Base-by-base conservation (phyloP, 106 monocot species). In the Dioscorea zingiberensis region DNA sequence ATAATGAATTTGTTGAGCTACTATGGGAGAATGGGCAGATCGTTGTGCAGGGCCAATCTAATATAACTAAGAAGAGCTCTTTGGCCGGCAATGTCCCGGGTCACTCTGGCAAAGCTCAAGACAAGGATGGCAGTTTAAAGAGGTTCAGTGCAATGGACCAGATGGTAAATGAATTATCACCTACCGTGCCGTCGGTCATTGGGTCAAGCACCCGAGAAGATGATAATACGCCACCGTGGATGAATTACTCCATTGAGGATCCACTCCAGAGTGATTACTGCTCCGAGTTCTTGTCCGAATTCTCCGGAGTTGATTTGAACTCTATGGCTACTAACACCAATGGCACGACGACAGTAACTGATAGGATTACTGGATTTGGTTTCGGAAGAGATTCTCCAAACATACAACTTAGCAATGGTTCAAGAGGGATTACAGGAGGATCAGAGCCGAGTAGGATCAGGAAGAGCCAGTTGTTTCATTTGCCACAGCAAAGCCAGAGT, bases 21-120 rank as follows among this genome's bases (percentile, higher is more conserved):
- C 55, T 83, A 32, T 87, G 80, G 87, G 83, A 83, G 62, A 84
- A 84, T 59, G 77, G 84, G 17, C 87, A 76, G 30, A 69, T 84
- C 61, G 76, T 82, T 67, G 81, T 71, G 70, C 80, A 80, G 63
- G 74, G 80, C 21, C 80, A 80, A 27, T 70, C 74, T 7, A 65
- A 74, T 29, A 70, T 65, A 26, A 44, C 74, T 14, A 76, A 62
- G 29, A 78, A 73, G 66, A 63, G 44, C 44, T 14, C 56, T 27
- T 53, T 73, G 19, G 54, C 72, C 22, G 25, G 55, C 59, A 13
- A 44, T 21, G 7, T 28, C 57, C 28, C 25, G 24, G 32, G 56
- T 32, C 26, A 46, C 24, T 17, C n/a, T 59, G 55, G 55, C 25
- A 84, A 32, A 73, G 25, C 57, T 59, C 68, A 80, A 56, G 80